These are phyloP conservation scores for Cladosporium sp. DNA, from an alignment of 2,329 filamentous ascomycete species.

Conservation along the genomic window DNA sequence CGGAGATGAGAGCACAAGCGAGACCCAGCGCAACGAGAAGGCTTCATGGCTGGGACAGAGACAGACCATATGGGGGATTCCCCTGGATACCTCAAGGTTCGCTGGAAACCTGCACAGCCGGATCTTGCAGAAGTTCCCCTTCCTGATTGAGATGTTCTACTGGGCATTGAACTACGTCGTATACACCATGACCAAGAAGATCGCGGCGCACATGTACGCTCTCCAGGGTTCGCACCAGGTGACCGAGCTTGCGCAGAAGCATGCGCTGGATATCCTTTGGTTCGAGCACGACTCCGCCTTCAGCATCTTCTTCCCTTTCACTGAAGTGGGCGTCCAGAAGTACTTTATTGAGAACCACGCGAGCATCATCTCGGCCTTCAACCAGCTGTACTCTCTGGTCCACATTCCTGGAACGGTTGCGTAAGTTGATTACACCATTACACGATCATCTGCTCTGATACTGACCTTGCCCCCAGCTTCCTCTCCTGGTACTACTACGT, in stretches of 20 bases:
- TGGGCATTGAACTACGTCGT: constrained; percentile 64
- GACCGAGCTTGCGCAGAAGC: constrained; percentile 53
- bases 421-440: constrained; percentile 33
- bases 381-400: constrained; percentile 56
- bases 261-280: constrained; percentile 53
- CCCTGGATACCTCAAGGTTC: constrained; percentile 51
- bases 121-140: constrained; percentile 63
- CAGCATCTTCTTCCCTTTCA: constrained; percentile 50
- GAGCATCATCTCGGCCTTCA: constrained; percentile 51
- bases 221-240: constrained; percentile 42
- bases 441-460: constrained; percentile 9
- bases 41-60: constrained; percentile 46
- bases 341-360: constrained; percentile 56
- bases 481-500: constrained; percentile 62
- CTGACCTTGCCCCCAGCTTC: constrained; percentile 42
- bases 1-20: not conserved
- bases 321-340: constrained; percentile 51
- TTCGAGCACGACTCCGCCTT: constrained; percentile 51
- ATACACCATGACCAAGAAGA: constrained; percentile 52
- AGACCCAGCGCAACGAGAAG: constrained; percentile 36
- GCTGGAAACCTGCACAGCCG: constrained; percentile 57
- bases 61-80: constrained; percentile 49
- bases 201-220: constrained; percentile 23
- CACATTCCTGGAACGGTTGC: constrained; percentile 59
- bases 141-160: constrained; percentile 70